Conservation (phyloP, 2,329 filamentous ascomycete species). For the Trichoderma sp. region DNA sequence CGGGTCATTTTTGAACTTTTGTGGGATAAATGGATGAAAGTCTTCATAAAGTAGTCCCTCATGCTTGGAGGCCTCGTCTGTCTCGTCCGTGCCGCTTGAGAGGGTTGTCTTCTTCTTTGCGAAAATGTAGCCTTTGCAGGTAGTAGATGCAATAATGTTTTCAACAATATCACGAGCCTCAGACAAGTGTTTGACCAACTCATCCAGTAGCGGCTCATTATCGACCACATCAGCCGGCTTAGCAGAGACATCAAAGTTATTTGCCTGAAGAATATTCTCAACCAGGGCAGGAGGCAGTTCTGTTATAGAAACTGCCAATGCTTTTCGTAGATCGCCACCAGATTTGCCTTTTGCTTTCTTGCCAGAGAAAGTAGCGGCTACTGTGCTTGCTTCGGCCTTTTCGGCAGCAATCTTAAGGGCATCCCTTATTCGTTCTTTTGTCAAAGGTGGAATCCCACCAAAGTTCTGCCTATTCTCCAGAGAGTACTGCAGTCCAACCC, state of each 20-base stretch:
- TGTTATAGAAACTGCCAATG: conserved; percentile 79
- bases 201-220: conserved; percentile 63
- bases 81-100: conserved; percentile 22
- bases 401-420: conserved; percentile 68
- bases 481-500: conserved; percentile 75
- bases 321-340: conserved; percentile 75
- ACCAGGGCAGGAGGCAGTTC: conserved; percentile 87
- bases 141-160: conserved; percentile 65
- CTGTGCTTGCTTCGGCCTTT: conserved; percentile 52
- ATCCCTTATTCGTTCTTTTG: conserved; percentile 68
- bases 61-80: conserved; percentile 35
- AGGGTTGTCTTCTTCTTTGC: conserved; percentile 61
- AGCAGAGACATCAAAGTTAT: conserved; percentile 67
- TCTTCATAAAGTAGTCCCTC: conserved; percentile 78
- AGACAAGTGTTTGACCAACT: conserved; percentile 67
- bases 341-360: conserved; percentile 75
- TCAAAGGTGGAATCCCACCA: conserved; percentile 71
- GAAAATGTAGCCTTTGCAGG: conserved; percentile 82
- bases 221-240: conserved; percentile 71
- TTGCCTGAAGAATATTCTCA: conserved; percentile 76
- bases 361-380: conserved; percentile 23
- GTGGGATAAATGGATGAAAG: conserved; percentile 88
- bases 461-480: conserved; percentile 84
- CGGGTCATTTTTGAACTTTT: conserved; percentile 71
- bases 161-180: conserved; percentile 71